phyloP scores from a whole-genome alignment of 2,329 filamentous ascomycete species.

The Teratosphaeria gauchensis region DNA sequence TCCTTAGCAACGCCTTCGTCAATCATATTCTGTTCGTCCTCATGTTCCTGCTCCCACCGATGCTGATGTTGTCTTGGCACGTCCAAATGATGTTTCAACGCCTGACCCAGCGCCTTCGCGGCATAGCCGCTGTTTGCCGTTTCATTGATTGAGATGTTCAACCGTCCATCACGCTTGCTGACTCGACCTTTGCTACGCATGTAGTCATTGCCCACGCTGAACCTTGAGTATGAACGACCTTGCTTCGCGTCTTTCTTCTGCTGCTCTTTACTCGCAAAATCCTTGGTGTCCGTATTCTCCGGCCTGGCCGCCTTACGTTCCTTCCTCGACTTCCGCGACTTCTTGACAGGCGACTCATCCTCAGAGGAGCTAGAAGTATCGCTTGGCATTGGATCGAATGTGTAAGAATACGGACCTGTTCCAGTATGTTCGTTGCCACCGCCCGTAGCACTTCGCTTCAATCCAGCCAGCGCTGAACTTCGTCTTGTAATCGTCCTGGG shows the following conservation, averaged over 20 bases:
- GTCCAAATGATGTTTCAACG: conserved; percentile 47
- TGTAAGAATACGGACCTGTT: conserved; percentile 14
- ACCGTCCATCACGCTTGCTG: conserved; percentile 57
- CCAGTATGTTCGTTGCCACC: conserved; percentile 1
- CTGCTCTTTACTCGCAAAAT: conserved; percentile 1
- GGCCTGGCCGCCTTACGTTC: conserved; percentile 1
- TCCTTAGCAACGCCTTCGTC: not conserved
- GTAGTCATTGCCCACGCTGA: conserved; percentile 54
- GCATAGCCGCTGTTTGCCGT: conserved; percentile 60
- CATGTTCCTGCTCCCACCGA: not conserved
- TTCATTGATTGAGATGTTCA: conserved; percentile 65
- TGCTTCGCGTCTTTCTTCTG: conserved; percentile 9
- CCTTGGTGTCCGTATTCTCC: conserved; percentile 2
- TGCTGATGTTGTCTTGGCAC: conserved; percentile 19
- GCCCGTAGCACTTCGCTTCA: conserved; percentile 11
- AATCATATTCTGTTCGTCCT: not conserved
- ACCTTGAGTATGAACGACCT: conserved; percentile 38
- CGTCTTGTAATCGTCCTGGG: not conserved
- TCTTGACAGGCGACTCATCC: conserved; percentile 3
- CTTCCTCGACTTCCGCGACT: conserved; percentile 2
- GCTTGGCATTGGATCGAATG: conserved; percentile 20
- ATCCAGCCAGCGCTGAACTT: conserved; percentile 14
- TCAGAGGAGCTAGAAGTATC: conserved; percentile 21
- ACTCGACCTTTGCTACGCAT: conserved; percentile 57
- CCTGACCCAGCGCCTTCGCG: conserved; percentile 60